Evolutionary conservation across 768 basidiomycete genomes (phyloP).

Genomic region (Collybiopsis confluens): DNA sequence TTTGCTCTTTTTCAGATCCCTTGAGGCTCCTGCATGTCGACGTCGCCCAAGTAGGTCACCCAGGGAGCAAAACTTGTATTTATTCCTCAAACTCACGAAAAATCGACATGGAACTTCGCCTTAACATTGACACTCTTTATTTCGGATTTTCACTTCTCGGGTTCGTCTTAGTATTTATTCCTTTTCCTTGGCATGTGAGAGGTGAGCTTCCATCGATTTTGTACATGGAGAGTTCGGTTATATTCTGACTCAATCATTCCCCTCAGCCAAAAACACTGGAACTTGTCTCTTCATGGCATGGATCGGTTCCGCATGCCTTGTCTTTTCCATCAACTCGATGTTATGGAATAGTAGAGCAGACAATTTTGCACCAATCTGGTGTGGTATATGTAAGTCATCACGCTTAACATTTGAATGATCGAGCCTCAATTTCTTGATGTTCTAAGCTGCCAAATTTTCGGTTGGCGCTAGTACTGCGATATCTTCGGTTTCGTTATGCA

Average conservation of each 20-base stretch:
- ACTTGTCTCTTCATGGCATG: conserved; percentile 8
- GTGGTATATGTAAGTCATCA: conserved; percentile 8
- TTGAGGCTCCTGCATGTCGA: too few relatives aligned
- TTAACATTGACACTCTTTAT: conserved; percentile 6
- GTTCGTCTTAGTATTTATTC: conserved; percentile 5
- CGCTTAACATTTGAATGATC: too few relatives aligned
- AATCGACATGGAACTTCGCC: neutral
- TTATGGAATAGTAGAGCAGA: neutral
- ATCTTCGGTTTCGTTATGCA: conserved; percentile 1
- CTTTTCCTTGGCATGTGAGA: conserved; percentile 5
- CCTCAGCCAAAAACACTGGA: conserved; percentile 2
- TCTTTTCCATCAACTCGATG: conserved; percentile 3
- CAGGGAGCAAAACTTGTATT: too few relatives aligned
- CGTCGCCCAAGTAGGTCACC: too few relatives aligned
- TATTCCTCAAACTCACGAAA: too few relatives aligned
- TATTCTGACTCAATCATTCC: neutral
- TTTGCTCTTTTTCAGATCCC: too few relatives aligned
- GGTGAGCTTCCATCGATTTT: neutral
- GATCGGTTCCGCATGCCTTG: conserved; percentile 3
- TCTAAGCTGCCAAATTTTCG: conserved; percentile 3
- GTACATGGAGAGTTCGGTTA: too few relatives aligned
- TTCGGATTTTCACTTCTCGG: conserved; percentile 2
- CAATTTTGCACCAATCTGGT: conserved; percentile 1
- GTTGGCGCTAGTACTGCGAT: conserved; percentile 1
- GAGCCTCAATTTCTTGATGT: too few relatives aligned